Conservation (phyloP, 1,284 basidiomycete species). For the Trichosporon coremiiforme region DNA sequence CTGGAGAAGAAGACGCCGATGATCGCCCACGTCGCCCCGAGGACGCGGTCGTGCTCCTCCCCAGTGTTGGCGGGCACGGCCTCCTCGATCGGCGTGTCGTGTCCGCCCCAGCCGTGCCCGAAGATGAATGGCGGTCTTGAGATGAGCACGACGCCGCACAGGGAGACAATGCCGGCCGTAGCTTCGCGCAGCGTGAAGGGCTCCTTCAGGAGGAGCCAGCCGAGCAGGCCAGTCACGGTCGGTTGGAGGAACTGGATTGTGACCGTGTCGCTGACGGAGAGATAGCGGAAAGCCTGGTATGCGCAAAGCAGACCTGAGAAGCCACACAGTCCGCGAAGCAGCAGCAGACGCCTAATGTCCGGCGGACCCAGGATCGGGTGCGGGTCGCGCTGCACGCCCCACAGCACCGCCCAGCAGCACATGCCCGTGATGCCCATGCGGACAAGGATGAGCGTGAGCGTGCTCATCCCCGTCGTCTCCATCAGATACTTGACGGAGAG, state of each 20-base stretch:
- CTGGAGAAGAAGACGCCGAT: constrained; percentile 43
- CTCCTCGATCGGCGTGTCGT: constrained; percentile 30
- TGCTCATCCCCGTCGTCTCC: constrained; percentile 44
- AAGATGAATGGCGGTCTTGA: constrained; percentile 65
- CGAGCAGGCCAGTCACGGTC: constrained; percentile 67
- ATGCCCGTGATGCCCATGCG: constrained; percentile 58
- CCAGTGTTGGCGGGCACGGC: constrained; percentile 18
- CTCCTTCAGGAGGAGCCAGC: constrained; percentile 70
- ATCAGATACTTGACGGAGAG: constrained; percentile 56
- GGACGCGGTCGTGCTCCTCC: constrained; percentile 30
- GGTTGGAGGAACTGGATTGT: constrained; percentile 76
- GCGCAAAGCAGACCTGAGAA: constrained; percentile 51
- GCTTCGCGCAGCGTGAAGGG: constrained; percentile 64
- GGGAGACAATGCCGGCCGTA: constrained; percentile 65
- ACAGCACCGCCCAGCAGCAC: constrained; percentile 60
- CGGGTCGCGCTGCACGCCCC: constrained; percentile 59
- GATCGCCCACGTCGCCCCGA: constrained; percentile 48
- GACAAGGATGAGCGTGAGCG: constrained; percentile 47
- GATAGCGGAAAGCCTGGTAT: constrained; percentile 70
- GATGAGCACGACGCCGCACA: constrained; percentile 67
- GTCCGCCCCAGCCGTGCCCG: constrained; percentile 48
- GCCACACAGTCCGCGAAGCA: constrained; percentile 66
- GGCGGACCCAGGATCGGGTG: constrained; percentile 70
- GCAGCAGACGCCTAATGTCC: constrained; percentile 64
- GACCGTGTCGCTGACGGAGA: constrained; percentile 72